Conservation (phyloP, 345 rosid species). For the Arabidopsis suecica region DNA sequence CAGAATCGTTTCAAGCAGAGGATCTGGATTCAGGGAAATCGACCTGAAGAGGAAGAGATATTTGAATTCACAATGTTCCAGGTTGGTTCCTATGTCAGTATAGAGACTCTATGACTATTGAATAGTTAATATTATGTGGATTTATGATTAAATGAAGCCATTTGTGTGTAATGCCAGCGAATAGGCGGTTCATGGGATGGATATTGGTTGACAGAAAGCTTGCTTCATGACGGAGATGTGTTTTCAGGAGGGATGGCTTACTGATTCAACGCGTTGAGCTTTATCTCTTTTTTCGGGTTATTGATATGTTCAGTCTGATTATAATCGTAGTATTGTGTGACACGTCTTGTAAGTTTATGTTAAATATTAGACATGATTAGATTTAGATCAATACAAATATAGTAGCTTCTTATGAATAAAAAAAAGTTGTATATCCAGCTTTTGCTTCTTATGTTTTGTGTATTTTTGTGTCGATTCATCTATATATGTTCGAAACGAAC, state of each 20-base stretch:
- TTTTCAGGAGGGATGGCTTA: slow-evolving; percentile 90
- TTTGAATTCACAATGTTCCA: slow-evolving; percentile 91
- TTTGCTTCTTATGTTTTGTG: background rate
- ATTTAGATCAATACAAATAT: slow-evolving; percentile 3
- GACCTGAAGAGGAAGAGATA: slow-evolving; percentile 89
- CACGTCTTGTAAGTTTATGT: slow-evolving; percentile 14
- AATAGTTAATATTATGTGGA: background rate
- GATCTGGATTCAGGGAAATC: slow-evolving; percentile 83
- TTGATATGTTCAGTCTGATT: background rate
- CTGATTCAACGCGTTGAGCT: slow-evolving; percentile 41
- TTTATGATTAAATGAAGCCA: background rate
- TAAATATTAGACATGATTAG: slow-evolving; percentile 17
- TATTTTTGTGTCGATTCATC: no score
- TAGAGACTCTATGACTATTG: background rate
- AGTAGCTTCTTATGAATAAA: background rate
- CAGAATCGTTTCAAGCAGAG: slow-evolving; percentile 88
- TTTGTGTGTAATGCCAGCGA: slow-evolving; percentile 54
- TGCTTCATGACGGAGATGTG: slow-evolving; percentile 85
- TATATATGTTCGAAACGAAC: background rate
- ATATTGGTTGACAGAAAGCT: slow-evolving; percentile 91
- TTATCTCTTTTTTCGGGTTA: background rate
- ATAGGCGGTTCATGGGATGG: slow-evolving; percentile 97
- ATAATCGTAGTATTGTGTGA: background rate
- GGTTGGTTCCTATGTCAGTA: slow-evolving; percentile 49
- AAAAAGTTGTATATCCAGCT: background rate